Conservation (phyloP, 228 moss, liverwort and hornwort species). For the Sphagnum fallax region DNA sequence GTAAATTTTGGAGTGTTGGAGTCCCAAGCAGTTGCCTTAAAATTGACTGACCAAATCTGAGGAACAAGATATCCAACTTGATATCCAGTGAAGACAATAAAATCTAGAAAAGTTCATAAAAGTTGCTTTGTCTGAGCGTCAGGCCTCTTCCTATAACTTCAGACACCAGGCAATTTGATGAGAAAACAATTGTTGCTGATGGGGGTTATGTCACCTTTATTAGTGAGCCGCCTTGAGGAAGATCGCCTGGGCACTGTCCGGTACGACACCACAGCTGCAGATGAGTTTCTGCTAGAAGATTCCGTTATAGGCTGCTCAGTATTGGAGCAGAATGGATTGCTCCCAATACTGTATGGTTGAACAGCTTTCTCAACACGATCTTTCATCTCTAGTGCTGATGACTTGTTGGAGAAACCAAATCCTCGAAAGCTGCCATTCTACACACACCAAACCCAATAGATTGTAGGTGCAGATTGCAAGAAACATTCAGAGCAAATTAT, state of each 20-base stretch:
- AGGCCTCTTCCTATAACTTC: too few relatives aligned
- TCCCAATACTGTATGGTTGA: slow-evolving; percentile 45
- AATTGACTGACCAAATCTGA: too few relatives aligned
- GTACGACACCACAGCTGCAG: slow-evolving; percentile 29
- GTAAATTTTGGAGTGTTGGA: too few relatives aligned
- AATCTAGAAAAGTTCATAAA: too few relatives aligned
- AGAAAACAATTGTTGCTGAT: too few relatives aligned
- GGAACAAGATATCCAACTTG: too few relatives aligned
- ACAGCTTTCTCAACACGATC: slow-evolving; percentile 48
- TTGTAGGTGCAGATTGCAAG: too few relatives aligned
- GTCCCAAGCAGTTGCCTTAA: too few relatives aligned
- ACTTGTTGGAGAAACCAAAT: slow-evolving; percentile 45
- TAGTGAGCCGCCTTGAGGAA: slow-evolving; percentile 30
- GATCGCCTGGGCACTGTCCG: slow-evolving; percentile 57
- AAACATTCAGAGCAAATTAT: too few relatives aligned
- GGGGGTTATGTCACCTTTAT: slow-evolving; percentile 19
- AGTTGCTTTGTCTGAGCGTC: too few relatives aligned
- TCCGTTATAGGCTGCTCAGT: slow-evolving; percentile 24
- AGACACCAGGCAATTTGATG: too few relatives aligned
- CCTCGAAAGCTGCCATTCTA: slow-evolving; percentile 65
- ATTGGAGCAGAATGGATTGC: slow-evolving; percentile 23
- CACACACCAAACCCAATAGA: slow-evolving; percentile 8
- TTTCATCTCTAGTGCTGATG: slow-evolving; percentile 56
- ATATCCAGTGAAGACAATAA: too few relatives aligned
- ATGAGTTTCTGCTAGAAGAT: slow-evolving; percentile 21